A percentile compares a stretch with the other conserved stretches of the same genome.
These are phyloP conservation scores for Thielaviopsis euricoi DNA, from an alignment of 2,329 filamentous ascomycete species.

Conservation along the genomic window DNA sequence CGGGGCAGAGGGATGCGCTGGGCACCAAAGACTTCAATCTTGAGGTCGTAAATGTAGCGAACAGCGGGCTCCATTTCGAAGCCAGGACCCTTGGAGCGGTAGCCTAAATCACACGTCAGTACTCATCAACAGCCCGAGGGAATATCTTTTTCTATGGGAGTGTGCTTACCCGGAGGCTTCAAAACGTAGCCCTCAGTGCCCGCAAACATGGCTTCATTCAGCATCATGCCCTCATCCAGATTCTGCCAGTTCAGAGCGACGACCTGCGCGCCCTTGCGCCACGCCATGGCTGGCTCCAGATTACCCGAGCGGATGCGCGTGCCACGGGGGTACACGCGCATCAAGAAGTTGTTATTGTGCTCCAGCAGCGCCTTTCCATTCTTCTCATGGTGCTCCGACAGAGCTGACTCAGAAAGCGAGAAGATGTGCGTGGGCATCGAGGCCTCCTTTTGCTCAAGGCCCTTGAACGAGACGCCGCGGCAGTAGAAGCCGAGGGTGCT, in stretches of 20 bases:
- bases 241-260: constrained; percentile 91
- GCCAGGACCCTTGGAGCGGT: constrained; percentile 16
- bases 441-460: constrained; percentile 55
- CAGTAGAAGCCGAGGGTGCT: constrained; percentile 70
- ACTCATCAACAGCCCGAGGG: background rate
- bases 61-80: constrained; percentile 16
- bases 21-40: constrained; percentile 58
- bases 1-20: constrained; percentile 56
- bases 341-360: constrained; percentile 68
- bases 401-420: constrained; percentile 43
- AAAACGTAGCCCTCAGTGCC: constrained; percentile 72
- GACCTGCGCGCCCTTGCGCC: constrained; percentile 78
- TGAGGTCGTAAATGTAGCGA: constrained; percentile 49
- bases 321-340: constrained; percentile 79
- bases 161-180: constrained; percentile 50
- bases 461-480: constrained; percentile 65
- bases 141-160: background rate
- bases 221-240: constrained; percentile 85
- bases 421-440: constrained; percentile 53
- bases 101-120: constrained; percentile 16
- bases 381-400: constrained; percentile 44
- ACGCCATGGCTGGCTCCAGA: constrained; percentile 68
- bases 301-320: constrained; percentile 73
- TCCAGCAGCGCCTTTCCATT: constrained; percentile 43
- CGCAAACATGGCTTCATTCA: constrained; percentile 84